A percentile compares a stretch with the other conserved stretches of the same genome.
Evolutionary conservation across 2,329 filamentous ascomycete species (phyloP).

Genomic region (Ascomycota sp.): DNA sequence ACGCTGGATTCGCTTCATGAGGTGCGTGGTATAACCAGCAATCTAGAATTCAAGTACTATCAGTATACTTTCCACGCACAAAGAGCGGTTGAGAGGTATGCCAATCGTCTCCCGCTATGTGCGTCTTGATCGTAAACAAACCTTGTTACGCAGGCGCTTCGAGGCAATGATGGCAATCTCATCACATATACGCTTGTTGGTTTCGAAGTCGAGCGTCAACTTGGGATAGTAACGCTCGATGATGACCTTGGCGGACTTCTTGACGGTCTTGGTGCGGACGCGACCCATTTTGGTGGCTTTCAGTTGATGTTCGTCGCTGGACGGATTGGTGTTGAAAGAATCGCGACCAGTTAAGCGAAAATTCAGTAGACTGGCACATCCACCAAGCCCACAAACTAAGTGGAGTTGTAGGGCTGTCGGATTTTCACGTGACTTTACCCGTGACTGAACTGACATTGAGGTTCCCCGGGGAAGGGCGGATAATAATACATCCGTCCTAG

Average conservation of each 20-base stretch:
- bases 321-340: not conserved
- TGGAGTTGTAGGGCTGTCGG: too few relatives aligned
- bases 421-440: too few relatives aligned
- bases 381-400: too few relatives aligned
- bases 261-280: conserved; percentile 50
- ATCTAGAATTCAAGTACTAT: too few relatives aligned
- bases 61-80: too few relatives aligned
- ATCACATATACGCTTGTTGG: conserved; percentile 99
- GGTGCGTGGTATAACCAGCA: conserved; percentile 92
- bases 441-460: too few relatives aligned
- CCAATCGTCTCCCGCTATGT: too few relatives aligned
- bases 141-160: conserved; percentile 99
- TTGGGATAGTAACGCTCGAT: conserved; percentile 97
- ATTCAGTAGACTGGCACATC: too few relatives aligned
- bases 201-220: conserved; percentile 98
- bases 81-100: too few relatives aligned
- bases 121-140: conserved; percentile 26
- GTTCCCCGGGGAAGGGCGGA: too few relatives aligned
- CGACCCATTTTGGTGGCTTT: conserved; percentile 46
- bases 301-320: conserved; percentile 9
- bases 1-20: conserved; percentile 99
- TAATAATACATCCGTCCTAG: too few relatives aligned
- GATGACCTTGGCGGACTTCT: conserved; percentile 92
- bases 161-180: conserved; percentile 98
- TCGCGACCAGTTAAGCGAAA: too few relatives aligned